Conservation (phyloP, 441 rosid species). For the Populus hybrid region DNA sequence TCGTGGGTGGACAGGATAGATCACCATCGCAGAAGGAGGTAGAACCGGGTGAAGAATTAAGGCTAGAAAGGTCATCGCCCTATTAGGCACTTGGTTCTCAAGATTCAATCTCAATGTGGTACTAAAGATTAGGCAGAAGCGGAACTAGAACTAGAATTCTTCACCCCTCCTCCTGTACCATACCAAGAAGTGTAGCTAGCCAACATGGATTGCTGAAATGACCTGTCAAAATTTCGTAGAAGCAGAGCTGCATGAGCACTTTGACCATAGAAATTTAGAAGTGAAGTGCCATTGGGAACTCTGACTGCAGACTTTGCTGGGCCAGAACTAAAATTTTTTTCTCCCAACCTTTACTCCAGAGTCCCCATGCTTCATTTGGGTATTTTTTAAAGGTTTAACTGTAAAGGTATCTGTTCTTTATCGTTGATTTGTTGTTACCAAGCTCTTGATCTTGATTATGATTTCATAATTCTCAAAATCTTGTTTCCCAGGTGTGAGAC, state of each 20-base stretch:
- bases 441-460: neutral
- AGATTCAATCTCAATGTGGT: too few relatives aligned
- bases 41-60: too few relatives aligned
- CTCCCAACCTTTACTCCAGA: neutral
- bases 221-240: neutral
- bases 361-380: neutral
- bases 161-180: too few relatives aligned
- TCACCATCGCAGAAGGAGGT: too few relatives aligned
- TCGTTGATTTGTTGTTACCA: neutral
- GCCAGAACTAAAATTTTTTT: neutral
- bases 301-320: neutral
- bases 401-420: neutral
- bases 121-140: too few relatives aligned
- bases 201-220: neutral
- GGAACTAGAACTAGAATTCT: too few relatives aligned
- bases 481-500: conserved; percentile 64
- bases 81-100: too few relatives aligned
- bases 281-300: neutral
- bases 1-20: too few relatives aligned
- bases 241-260: neutral
- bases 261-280: neutral
- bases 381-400: neutral
- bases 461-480: neutral
- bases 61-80: too few relatives aligned
- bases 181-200: neutral